Evolutionary conservation across 179 eudicot species (phyloP).

Genomic region (Silene noctiflora): DNA sequence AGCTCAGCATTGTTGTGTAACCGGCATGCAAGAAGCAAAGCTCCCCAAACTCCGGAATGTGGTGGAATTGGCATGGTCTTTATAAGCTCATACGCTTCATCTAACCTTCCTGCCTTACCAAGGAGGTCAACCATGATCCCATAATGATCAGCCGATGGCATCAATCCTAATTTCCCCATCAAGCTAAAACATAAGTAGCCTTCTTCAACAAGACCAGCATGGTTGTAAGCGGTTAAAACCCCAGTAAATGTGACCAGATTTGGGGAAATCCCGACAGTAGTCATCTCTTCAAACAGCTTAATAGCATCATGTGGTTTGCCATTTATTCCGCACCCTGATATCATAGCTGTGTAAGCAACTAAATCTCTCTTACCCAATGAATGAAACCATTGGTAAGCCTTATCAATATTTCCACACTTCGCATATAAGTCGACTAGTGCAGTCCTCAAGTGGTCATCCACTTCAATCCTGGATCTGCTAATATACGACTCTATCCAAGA

Average conservation of each 20-base stretch:
- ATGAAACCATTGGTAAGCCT: conserved; percentile 55
- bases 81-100: conserved; percentile 67
- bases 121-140: conserved; percentile 77
- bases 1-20: conserved; percentile 63
- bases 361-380: conserved; percentile 58
- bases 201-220: conserved; percentile 82
- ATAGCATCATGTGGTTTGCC: conserved; percentile 64
- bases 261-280: conserved; percentile 43
- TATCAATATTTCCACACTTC: conserved; percentile 69
- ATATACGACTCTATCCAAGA: conserved; percentile 58
- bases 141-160: conserved; percentile 69
- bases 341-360: conserved; percentile 88
- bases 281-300: conserved; percentile 62
- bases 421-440: conserved; percentile 73
- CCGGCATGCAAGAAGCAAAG: conserved; percentile 77
- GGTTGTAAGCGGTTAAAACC: conserved; percentile 69
- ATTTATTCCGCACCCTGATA: conserved; percentile 74
- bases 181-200: conserved; percentile 61
- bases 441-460: conserved; percentile 75
- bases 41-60: conserved; percentile 92
- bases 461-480: conserved; percentile 36
- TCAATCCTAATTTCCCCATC: conserved; percentile 51
- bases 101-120: conserved; percentile 68
- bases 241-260: conserved; percentile 69
- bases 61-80: conserved; percentile 75